phyloP scores from a whole-genome alignment of 768 basidiomycete species.

The Trametes elegans region DNA sequence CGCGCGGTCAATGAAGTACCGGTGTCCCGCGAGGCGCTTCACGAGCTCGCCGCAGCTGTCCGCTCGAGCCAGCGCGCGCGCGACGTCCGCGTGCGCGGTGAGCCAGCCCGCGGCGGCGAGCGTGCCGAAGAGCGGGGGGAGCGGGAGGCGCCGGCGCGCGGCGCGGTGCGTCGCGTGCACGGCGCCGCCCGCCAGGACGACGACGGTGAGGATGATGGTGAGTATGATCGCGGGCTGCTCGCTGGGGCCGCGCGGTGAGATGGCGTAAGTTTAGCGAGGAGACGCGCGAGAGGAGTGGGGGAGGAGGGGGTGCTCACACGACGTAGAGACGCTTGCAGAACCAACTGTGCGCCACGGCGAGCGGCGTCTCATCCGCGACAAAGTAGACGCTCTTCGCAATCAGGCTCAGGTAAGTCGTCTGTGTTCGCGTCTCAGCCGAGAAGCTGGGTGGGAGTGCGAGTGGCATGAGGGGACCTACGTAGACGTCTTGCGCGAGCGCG shows the following conservation, averaged over 20 bases:
- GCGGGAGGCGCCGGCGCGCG: constrained; percentile 42
- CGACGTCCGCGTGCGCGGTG: constrained; percentile 50
- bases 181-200: constrained; percentile 42
- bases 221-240: background rate
- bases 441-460: background rate
- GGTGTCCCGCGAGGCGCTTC: background rate
- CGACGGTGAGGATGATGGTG: constrained; percentile 36
- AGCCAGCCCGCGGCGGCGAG: constrained; percentile 57
- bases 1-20: background rate
- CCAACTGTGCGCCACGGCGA: constrained; percentile 43
- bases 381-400: constrained; percentile 54
- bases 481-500: constrained; percentile 40
- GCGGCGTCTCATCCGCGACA: constrained; percentile 32
- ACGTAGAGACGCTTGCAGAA: constrained; percentile 48
- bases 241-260: background rate
- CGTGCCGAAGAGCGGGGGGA: constrained; percentile 49
- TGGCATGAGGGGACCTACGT: constrained; percentile 38
- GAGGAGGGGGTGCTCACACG: constrained; percentile 40
- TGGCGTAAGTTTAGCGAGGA: background rate
- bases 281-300: constrained; percentile 39
- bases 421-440: background rate
- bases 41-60: background rate
- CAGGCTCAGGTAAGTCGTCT: constrained; percentile 49
- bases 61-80: constrained; percentile 12
- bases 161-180: constrained; percentile 47